These are phyloP conservation scores for Zopfia rhizophila DNA, from an alignment of 2,329 filamentous ascomycete species.

Conservation along the genomic window DNA sequence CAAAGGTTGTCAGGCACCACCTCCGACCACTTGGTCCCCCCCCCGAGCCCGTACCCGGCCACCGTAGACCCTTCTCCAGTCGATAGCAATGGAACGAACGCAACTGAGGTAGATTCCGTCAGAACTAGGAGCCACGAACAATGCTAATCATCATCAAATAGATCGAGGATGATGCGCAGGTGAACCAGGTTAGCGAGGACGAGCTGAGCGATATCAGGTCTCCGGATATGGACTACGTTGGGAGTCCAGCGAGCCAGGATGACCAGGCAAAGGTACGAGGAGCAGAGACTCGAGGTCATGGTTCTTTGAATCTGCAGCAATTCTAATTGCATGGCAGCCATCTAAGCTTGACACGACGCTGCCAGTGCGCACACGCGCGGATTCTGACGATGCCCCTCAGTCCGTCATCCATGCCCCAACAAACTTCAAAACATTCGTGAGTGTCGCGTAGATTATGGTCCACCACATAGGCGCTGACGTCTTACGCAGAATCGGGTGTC, in stretches of 20 bases:
- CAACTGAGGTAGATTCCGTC: conserved; percentile 67
- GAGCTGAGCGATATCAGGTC: conserved; percentile 52
- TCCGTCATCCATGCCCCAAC: conserved; percentile 93
- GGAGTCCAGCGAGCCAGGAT: conserved; percentile 44
- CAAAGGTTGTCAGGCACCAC: conserved; percentile 56
- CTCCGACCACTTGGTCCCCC: conserved; percentile 60
- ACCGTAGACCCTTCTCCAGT: conserved; percentile 83
- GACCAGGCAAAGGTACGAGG: conserved; percentile 42
- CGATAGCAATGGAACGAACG: conserved; percentile 84
- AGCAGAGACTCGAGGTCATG: conserved; percentile 2
- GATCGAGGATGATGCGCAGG: conserved; percentile 82
- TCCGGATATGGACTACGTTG: conserved; percentile 46
- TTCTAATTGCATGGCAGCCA: conserved; percentile 38
- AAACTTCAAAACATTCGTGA: conserved; percentile 82
- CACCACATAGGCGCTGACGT: conserved; percentile 44
- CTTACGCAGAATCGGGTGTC: conserved; percentile 39
- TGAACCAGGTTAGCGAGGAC: conserved; percentile 57
- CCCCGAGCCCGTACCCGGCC: conserved; percentile 66
- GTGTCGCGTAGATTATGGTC: conserved; percentile 33
- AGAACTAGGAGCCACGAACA: conserved; percentile 6
- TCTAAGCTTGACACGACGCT: conserved; percentile 59
- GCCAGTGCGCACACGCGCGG: conserved; percentile 58
- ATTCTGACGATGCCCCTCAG: conserved; percentile 77
- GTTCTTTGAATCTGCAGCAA: conserved; percentile 5
- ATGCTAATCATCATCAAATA: conserved; percentile 37